These are phyloP conservation scores for Calcarisporium arbuscula DNA, from an alignment of 2,329 filamentous ascomycete genomes.

Conservation along the genomic window DNA sequence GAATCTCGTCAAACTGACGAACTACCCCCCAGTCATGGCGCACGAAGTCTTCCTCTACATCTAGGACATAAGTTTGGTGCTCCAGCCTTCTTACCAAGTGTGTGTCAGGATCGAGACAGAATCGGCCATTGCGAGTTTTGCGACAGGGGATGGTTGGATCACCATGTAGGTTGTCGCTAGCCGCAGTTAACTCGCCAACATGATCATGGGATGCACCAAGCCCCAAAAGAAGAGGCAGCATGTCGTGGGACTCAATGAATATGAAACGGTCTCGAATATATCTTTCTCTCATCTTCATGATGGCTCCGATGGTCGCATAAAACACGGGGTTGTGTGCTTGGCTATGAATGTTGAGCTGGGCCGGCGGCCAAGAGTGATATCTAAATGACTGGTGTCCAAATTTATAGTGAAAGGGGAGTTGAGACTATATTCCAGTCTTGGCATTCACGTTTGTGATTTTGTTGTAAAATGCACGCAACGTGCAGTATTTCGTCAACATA, in stretches of 20 bases:
- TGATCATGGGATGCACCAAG: slow-evolving; percentile 20
- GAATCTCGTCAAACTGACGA: slow-evolving; percentile 21
- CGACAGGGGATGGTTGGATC: slow-evolving; percentile 23
- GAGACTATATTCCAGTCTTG: no score
- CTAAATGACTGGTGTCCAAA: no score
- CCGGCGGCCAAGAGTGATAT: no score
- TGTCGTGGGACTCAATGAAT: slow-evolving; percentile 17
- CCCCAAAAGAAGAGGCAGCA: slow-evolving; percentile 16
- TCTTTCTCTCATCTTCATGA: slow-evolving; percentile 17
- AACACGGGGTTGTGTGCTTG: slow-evolving; percentile 16
- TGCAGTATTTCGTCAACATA: no score
- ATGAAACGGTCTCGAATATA: slow-evolving; percentile 18
- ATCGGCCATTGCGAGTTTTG: slow-evolving; percentile 17
- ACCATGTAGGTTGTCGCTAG: slow-evolving; percentile 16
- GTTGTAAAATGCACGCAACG: no score
- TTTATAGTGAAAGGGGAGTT: no score
- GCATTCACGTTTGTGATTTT: no score
- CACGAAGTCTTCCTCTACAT: slow-evolving; percentile 22
- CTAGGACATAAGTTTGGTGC: slow-evolving; percentile 21
- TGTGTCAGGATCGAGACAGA: slow-evolving; percentile 19
- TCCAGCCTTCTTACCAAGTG: slow-evolving; percentile 19
- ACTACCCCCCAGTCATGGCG: slow-evolving; percentile 22
- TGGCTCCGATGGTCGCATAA: slow-evolving; percentile 18
- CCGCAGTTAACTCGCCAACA: slow-evolving; percentile 12
- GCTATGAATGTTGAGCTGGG: slow-evolving; percentile 16